Evolutionary conservation across 2,329 filamentous ascomycete species (phyloP).

Genomic region (Sporothrix humicola): DNA sequence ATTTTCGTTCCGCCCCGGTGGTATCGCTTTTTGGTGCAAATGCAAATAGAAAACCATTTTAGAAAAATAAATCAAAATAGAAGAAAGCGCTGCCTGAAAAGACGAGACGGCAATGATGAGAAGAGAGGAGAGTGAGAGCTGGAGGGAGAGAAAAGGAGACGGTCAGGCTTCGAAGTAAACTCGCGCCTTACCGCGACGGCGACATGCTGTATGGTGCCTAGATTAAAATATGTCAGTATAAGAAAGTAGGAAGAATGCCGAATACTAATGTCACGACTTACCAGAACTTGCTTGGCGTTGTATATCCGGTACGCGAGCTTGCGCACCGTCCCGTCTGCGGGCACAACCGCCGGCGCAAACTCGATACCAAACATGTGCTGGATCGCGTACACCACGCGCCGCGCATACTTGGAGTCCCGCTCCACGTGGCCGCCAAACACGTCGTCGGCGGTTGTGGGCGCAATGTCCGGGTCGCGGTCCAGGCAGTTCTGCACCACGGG

Average conservation of each 20-base stretch:
- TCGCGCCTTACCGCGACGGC: constrained; percentile 48
- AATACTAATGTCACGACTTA: constrained; percentile 53
- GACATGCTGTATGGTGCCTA: constrained; percentile 77
- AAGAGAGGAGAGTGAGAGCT: not conserved
- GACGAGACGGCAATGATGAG: not conserved
- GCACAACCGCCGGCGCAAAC: constrained; percentile 89
- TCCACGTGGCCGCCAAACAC: constrained; percentile 85
- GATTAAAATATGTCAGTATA: constrained; percentile 36
- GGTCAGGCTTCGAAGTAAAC: not conserved
- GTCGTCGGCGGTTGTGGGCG: constrained; percentile 78
- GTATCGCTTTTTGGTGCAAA: constrained; percentile 31
- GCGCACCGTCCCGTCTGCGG: constrained; percentile 85
- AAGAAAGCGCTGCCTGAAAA: not conserved
- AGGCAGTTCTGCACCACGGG: constrained; percentile 90
- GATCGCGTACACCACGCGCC: constrained; percentile 89
- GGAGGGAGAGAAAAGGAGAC: not conserved
- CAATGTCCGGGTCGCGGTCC: constrained; percentile 88
- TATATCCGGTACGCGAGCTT: constrained; percentile 94
- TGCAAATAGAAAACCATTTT: constrained; percentile 15
- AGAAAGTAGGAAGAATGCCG: not conserved
- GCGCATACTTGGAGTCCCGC: constrained; percentile 85
- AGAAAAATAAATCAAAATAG: constrained; percentile 3
- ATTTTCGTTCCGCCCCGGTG: not conserved
- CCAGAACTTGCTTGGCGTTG: constrained; percentile 93
- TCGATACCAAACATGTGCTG: constrained; percentile 97